Evolutionary conservation across 306 rosid species (phyloP), one percentile per base, ranked within the genome.

Genomic region (Fagus crenata): DNA sequence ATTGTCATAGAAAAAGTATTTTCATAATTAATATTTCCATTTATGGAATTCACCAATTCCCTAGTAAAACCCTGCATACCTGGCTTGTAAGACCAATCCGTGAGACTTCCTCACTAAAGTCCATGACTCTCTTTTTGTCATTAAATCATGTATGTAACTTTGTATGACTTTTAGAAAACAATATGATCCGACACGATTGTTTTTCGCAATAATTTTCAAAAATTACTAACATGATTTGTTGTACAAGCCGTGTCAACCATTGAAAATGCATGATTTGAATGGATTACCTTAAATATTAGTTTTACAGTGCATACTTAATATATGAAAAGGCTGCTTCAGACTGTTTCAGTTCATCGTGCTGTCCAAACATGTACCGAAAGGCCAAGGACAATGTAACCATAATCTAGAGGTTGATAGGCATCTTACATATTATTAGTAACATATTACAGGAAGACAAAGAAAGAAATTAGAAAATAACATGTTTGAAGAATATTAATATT

Each of bases 361-460:
- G 83, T 80, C 82, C 79, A 75, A 82, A 63, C 75, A 59, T 49
- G 81, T 74, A 71, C 77, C 43, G 46, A 56, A 75, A 72, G 85
- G 84, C 87, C 82, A 86, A 80, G 85, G 85, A 75, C 89, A 87
- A 72, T 89, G 89, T 63, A 87, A 87, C 31, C 75, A 22, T 33
- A 81, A 89, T 91, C 88, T 68, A 84, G 73, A 56, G 46, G 73
- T 80, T 67, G 91, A 86, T 86, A 71, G 88, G 87, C 69, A 85
- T 86, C 84, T 49, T 72, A 87, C 75, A 76, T 73, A 43, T 43
- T 13, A 18, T 13, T 64, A 40, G 85, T 75, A 73, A 82, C 71
- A 78, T 80, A 73, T 53, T 51, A 71, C 82, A 73, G 74, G 46
- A 67, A 64, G 61, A 39, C 40, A 61, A 49, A 69, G 71, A 72